phyloP scores from a whole-genome alignment of 805 yeast genomes.

The Yarrowia keelungensis region DNA sequence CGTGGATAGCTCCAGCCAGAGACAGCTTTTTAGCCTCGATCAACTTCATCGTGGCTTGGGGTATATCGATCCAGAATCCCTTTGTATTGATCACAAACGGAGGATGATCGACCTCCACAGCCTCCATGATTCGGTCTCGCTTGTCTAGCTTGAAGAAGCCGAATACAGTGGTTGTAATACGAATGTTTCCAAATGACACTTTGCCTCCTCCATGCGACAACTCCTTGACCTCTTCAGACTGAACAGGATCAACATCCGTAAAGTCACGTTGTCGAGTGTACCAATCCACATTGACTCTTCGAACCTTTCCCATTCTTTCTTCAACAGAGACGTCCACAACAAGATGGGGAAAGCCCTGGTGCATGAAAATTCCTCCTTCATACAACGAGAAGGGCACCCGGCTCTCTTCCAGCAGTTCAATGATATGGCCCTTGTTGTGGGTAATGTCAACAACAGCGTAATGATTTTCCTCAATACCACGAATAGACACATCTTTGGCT shows the following conservation, averaged over 20 bases:
- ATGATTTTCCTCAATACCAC: conserved; percentile 82
- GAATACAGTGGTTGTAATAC: conserved; percentile 78
- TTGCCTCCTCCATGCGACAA: conserved; percentile 17
- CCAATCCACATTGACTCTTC: conserved; percentile 93
- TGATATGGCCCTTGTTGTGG: conserved; percentile 69
- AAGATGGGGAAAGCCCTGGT: conserved; percentile 90
- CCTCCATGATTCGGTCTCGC: conserved; percentile 81
- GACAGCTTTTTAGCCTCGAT: conserved; percentile 65
- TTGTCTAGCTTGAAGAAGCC: conserved; percentile 90
- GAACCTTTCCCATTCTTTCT: conserved; percentile 81
- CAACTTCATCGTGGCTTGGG: conserved; percentile 64
- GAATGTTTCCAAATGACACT: conserved; percentile 72
- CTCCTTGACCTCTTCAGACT: conserved; percentile 44
- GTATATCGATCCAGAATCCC: conserved; percentile 94
- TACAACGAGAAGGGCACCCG: conserved; percentile 89
- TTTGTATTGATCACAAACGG: conserved; percentile 72
- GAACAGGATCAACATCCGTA: conserved; percentile 86
- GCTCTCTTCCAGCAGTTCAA: conserved; percentile 88
- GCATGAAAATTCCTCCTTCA: conserved; percentile 91
- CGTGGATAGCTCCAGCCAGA: conserved; percentile 93
- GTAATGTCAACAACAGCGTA: conserved; percentile 93
- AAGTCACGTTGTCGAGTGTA: conserved; percentile 88
- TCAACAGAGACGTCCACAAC: conserved; percentile 84
- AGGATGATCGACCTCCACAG: conserved; percentile 90
- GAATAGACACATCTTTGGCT: conserved; percentile 64